Base-by-base conservation (phyloP, 1,284 basidiomycete species). In the Cystobasidium pallidum region DNA sequence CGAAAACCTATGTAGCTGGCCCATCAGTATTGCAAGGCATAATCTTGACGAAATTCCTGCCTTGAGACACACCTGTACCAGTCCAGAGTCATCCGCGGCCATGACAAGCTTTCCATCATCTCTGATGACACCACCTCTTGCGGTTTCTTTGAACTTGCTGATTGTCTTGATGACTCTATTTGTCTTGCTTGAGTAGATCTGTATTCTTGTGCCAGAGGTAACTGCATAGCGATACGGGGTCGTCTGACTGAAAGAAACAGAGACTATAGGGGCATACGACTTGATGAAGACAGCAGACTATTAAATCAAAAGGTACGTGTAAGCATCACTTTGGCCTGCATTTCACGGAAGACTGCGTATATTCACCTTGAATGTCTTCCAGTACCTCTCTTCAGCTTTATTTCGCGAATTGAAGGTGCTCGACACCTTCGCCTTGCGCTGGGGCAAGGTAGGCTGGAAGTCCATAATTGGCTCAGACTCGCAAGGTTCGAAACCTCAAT, bases 141-240 rank as follows among this genome's bases (percentile, higher is more conserved):
- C 94, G 36, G 95, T 90, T 79, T 98, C 95, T 81, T 96, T 96
- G 84, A 99, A 99, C 39, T 96, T 85, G 32, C 93, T 91, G 74
- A 99, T 94, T 0, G 92, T 96, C 84, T 99, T 99, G 19, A 89
- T 91, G 49, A 97, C 88, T 81, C 94, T 93, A 81, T 94, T 92
- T 8, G 94, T 98, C 73, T 91, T 88, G 39, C 94, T 93, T 19
- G 92, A 92, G 82, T 98, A 98, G 79, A 99, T 91, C 81, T 99
- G 91, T 1, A 99, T 89, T 73, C 94, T 86, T 0, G 94, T 92
- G 0, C 93, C 94, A 0, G 94, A 91, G 34, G 94, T 97, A 62
- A 98, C 94, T 19, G 94, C 95, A 84, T 94, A 98, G 78, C 91
- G 86, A 80, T 97, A 92, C 11, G 93, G 94, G 80, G 87, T 88